phyloP scores from a whole-genome alignment of 371 early-diverging fungal species.

The Mucor plumbeus region DNA sequence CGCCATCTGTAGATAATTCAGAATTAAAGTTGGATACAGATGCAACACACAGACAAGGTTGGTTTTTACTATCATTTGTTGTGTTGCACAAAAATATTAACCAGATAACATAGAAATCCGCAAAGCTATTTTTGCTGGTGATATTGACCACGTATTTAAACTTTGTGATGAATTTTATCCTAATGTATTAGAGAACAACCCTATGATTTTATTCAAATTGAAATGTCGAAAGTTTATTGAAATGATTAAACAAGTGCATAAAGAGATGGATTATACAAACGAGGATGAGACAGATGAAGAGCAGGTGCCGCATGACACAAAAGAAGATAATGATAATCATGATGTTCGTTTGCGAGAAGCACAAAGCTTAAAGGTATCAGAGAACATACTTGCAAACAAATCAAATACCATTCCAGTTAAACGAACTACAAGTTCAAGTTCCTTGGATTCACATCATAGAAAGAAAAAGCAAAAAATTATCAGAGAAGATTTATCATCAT shows the following conservation, averaged over 20 bases:
- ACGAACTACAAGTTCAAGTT: slow-evolving; percentile 29
- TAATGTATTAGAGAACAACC: slow-evolving; percentile 58
- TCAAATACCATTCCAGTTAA: not conserved
- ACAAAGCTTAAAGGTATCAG: slow-evolving; percentile 17
- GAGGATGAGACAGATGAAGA: slow-evolving; percentile 20
- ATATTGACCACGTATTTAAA: slow-evolving; percentile 74
- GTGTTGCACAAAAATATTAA: not conserved
- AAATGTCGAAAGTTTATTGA: slow-evolving; percentile 88
- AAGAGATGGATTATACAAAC: slow-evolving; percentile 31
- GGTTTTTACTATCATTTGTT: slow-evolving; percentile 3
- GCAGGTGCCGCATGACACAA: not conserved
- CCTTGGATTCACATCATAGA: slow-evolving; percentile 28
- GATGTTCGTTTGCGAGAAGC: slow-evolving; percentile 25
- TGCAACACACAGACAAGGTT: slow-evolving; percentile 13
- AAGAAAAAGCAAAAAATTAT: slow-evolving; percentile 24
- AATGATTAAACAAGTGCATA: slow-evolving; percentile 59
- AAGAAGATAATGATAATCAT: not conserved
- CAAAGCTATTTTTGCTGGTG: slow-evolving; percentile 66
- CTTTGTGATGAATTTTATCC: slow-evolving; percentile 69
- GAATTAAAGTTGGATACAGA: slow-evolving; percentile 3
- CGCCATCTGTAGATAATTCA: not conserved
- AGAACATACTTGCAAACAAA: not conserved
- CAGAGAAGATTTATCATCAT: not conserved
- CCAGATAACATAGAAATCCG: slow-evolving; percentile 61
- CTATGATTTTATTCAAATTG: slow-evolving; percentile 68